phyloP scores from a whole-genome alignment of 2,329 filamentous ascomycete species.

The Arthrobotrys sphaeroides region DNA sequence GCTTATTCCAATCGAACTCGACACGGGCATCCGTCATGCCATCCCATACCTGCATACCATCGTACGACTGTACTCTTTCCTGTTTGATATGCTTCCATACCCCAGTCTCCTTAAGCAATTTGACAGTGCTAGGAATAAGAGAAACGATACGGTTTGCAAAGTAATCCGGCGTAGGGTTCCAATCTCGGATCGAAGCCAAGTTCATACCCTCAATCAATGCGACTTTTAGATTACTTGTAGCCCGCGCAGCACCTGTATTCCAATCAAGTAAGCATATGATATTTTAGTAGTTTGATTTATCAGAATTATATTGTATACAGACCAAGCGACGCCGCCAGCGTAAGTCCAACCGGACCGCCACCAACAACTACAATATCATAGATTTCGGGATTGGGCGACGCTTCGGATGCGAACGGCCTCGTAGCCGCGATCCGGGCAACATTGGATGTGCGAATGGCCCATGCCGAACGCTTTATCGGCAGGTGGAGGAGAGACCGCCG shows the following conservation, averaged over 20 bases:
- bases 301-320: background rate
- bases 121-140: constrained; percentile 86
- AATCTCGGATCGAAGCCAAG: constrained; percentile 73
- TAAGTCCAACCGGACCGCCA: constrained; percentile 87
- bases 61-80: constrained; percentile 82
- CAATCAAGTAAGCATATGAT: constrained; percentile 1
- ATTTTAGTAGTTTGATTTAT: constrained; percentile 5
- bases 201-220: constrained; percentile 92
- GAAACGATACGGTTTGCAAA: constrained; percentile 97
- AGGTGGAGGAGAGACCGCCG: constrained; percentile 41
- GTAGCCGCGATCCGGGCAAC: constrained; percentile 7
- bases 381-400: constrained; percentile 65
- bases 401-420: constrained; percentile 38
- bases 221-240: constrained; percentile 79
- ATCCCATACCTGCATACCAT: constrained; percentile 98
- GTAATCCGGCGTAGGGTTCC: constrained; percentile 72
- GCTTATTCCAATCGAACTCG: constrained; percentile 79
- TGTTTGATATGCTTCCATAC: constrained; percentile 81
- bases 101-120: constrained; percentile 76
- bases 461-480: constrained; percentile 47
- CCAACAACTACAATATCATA: constrained; percentile 95
- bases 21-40: constrained; percentile 87
- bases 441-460: constrained; percentile 27
- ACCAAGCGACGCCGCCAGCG: constrained; percentile 75
- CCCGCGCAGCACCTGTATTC: constrained; percentile 74